Evolutionary conservation across 495 filamentous ascomycete species (phyloP), one percentile per base, ranked within the genome.

Genomic region (Xylaria longipes): DNA sequence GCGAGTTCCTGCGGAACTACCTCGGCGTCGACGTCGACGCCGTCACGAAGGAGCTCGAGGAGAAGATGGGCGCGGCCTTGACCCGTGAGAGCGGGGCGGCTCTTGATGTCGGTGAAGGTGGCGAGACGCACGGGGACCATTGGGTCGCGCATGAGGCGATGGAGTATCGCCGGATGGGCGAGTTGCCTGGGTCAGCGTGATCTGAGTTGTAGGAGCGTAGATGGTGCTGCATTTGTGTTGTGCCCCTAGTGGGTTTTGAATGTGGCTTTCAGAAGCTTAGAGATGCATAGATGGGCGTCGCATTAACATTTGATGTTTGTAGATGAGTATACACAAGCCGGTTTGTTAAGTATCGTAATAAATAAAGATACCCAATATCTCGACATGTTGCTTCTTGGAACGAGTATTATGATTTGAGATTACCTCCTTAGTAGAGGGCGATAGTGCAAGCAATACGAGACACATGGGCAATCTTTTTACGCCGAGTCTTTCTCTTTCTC

Each of bases 1-100:
- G 96, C 17, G 80, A 85, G 39, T 98, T 97, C 80, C 81, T 99
- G 27, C 82, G 87, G 22, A 84, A 89, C 14, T 99, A 95, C 76
- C 87, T 99, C 1, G 90, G 89, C 60, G 85, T 98, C 20, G 91
- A 97, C 75, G 86, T 97, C 1, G 87, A 91, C 0, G 82, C 84
- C 27, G 88, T 97, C 52, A 97, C 94, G 3, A 85, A 89, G 75
- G 88, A 93, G 78, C 84, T 98, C 50, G 86, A 83, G 52, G 82
- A 91, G 67, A 91, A 93, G 79, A 78, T 85, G 74, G 52, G 22
- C 9, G 6, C 46, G 48, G 2, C 22, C 8, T n/a, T n/a, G 52
- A 27, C 25, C 3, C 41, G 41, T 17, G 22, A 3, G 25, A 12
- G 9, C 4, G n/a, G 11, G 52, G 52, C 1, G 3, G 52, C 7